Percentiles rank a stretch among this genome's conserved stretches.
Evolutionary conservation across 78 protist genomes (phyloP).

Genomic region (Dictyostelium firmibasis): DNA sequence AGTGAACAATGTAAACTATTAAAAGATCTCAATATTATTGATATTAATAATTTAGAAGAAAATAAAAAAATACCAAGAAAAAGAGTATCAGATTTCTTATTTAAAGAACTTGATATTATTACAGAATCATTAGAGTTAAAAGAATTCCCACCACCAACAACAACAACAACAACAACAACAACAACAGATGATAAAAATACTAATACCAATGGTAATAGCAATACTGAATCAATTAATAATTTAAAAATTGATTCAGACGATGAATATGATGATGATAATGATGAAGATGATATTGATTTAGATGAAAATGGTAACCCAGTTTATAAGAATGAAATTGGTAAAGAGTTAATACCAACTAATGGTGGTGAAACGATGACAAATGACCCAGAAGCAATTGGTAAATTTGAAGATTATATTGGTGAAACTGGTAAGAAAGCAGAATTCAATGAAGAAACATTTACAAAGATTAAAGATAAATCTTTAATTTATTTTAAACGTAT

Average conservation of each 20-base stretch:
- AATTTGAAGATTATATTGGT: constrained; percentile 18
- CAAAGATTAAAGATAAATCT: constrained; percentile 26
- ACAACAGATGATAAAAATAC: not conserved
- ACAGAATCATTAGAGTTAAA: not conserved
- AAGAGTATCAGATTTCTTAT: not conserved
- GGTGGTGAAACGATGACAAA: not conserved
- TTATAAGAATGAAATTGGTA: not conserved
- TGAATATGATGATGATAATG: not conserved
- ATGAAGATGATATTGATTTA: not conserved
- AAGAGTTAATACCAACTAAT: not conserved
- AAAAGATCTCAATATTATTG: not conserved
- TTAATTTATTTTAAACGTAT: constrained; percentile 1
- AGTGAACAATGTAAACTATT: constrained; percentile 57
- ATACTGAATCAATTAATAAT: not conserved
- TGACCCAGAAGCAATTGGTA: not conserved
- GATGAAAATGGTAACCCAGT: constrained; percentile 2
- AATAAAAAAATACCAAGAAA: not conserved
- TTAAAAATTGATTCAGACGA: not conserved
- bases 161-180: not conserved
- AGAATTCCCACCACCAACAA: not conserved
- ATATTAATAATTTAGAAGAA: not conserved
- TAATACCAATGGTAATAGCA: not conserved
- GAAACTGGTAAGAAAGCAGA: constrained; percentile 19
- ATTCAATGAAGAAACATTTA: constrained; percentile 22
- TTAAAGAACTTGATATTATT: constrained; percentile 22